Base-by-base conservation (phyloP, 257 asterid genomes). In the Ophiorrhiza pumila region DNA sequence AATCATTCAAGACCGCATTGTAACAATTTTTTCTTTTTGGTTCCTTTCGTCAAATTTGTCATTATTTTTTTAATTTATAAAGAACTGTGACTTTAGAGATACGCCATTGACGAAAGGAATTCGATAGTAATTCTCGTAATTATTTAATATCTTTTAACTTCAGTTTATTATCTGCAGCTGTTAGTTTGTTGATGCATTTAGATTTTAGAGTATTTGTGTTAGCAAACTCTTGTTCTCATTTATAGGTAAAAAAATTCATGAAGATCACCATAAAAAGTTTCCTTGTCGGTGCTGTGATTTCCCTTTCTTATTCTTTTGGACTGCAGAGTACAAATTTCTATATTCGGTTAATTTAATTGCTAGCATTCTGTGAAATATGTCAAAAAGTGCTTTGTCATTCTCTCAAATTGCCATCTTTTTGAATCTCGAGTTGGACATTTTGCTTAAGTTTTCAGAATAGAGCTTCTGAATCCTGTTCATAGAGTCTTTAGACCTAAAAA, bases 1-100 rank as follows among this genome's bases (percentile, higher is more conserved):
- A 73, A 85, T 94, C 81, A 69, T 95, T 46, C 97, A 95, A 52
- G 95, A 95, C 82, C 97, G 96, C 79, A 87, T 87, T 74, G 99
- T 95, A 82, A 86, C 70, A 1, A 45, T 52, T 57, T 49, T 31
- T 65, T 55, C 49, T 11, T 29, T 34, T 58, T 25, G n/a, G n/a
- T 43, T 8, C 20, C 20, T n/a, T 71, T 74, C 42, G 4, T 37
- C 7, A 37, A 3, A 2, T 42, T 55, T 47, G 14, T 3, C 64
- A 3, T 23, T 57, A 35, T 68, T 52, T 10, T 68, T 72, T 68
- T 25, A 2, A 71, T 41, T 4, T 18, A 7, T 4, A 71, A 27
- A 32, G 22, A 17, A 0, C 4, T 5, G 6, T 47, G 14, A n/a
- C 35, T 25, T 9, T 56, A 4, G 8, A 32, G 65, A 39, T 15